Percentiles rank a stretch among this genome's conserved stretches.
Evolutionary conservation across 2,329 filamentous ascomycete genomes (phyloP).

Genomic region (Exophiala lecanii-corni): DNA sequence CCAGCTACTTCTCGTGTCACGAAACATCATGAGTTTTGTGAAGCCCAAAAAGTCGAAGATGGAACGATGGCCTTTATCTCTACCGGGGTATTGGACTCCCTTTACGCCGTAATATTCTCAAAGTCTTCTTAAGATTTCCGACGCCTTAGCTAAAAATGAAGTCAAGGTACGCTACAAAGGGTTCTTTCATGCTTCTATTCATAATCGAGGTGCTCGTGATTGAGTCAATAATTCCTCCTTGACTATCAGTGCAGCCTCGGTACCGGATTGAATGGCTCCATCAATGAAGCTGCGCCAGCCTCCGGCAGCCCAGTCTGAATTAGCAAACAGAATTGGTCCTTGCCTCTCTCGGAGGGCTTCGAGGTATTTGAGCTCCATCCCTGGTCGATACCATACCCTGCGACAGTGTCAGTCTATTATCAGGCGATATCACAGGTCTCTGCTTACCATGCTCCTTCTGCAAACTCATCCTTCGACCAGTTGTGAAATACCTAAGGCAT

Average conservation of each 20-base stretch:
- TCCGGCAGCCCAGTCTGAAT: slow-evolving; percentile 44
- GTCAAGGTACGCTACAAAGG: too few species aligned
- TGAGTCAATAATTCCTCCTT: slow-evolving; percentile 20
- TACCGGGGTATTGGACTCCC: too few species aligned
- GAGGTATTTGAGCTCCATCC: slow-evolving; percentile 37
- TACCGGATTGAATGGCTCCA: slow-evolving; percentile 47
- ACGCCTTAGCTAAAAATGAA: too few species aligned
- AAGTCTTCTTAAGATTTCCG: too few species aligned
- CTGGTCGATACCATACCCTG: slow-evolving; percentile 37
- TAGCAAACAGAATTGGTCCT: slow-evolving; percentile 45
- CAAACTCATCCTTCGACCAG: slow-evolving; percentile 46
- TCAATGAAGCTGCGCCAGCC: slow-evolving; percentile 50
- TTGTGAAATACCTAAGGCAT: slow-evolving; percentile 42
- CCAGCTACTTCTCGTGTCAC: too few species aligned
- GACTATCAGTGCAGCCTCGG: slow-evolving; percentile 33
- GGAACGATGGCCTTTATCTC: too few species aligned
- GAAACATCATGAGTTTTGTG: too few species aligned
- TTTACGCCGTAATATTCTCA: too few species aligned
- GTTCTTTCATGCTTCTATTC: too few species aligned
- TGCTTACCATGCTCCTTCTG: slow-evolving; percentile 40
- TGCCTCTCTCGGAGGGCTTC: slow-evolving; percentile 39
- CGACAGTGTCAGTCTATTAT: slow-evolving; percentile 1
- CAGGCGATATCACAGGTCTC: too few species aligned
- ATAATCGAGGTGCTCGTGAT: background rate
- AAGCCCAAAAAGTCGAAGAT: too few species aligned